Conservation (phyloP, 176 grass and related monocot species). For the Musa schizocarpa region DNA sequence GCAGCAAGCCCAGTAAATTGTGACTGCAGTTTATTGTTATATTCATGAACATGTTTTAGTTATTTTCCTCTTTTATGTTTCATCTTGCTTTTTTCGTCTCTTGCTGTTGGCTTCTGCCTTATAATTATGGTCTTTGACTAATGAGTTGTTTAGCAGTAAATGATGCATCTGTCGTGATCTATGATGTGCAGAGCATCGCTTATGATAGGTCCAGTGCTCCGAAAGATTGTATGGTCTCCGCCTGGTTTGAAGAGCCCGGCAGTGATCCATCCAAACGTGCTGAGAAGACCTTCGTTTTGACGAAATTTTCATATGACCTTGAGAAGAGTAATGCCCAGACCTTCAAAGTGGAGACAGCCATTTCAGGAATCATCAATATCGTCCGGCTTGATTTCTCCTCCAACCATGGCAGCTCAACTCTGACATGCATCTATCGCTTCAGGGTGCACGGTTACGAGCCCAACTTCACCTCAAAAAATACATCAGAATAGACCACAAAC, state of each 20-base stretch:
- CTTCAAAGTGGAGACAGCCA: conserved; percentile 34
- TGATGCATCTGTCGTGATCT: conserved; percentile 6
- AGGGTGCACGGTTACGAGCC: conserved; percentile 79
- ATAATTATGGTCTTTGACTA: neutral
- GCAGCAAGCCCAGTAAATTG: no score
- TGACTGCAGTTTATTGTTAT: neutral
- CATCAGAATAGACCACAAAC: neutral
- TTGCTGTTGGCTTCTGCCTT: neutral
- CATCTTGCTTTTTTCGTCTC: no score
- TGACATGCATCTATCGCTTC: conserved; percentile 89
- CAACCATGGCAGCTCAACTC: conserved; percentile 52
- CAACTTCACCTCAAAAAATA: neutral
- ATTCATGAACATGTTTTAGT: neutral
- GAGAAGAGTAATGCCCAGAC: conserved; percentile 72
- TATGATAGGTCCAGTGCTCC: conserved; percentile 73
- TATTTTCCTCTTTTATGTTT: neutral
- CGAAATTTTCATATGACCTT: conserved; percentile 59
- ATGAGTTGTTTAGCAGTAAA: neutral
- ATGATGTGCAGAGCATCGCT: conserved; percentile 63
- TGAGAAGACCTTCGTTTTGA: conserved; percentile 18
- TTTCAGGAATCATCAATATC: conserved; percentile 33
- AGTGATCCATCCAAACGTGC: conserved; percentile 26
- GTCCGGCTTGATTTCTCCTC: conserved; percentile 52
- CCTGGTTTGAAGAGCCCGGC: conserved; percentile 41
- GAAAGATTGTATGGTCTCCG: conserved; percentile 59